Evolutionary conservation across 225 moss, liverwort and hornwort species (phyloP).

Genomic region (Physcomitrellopsis africana): DNA sequence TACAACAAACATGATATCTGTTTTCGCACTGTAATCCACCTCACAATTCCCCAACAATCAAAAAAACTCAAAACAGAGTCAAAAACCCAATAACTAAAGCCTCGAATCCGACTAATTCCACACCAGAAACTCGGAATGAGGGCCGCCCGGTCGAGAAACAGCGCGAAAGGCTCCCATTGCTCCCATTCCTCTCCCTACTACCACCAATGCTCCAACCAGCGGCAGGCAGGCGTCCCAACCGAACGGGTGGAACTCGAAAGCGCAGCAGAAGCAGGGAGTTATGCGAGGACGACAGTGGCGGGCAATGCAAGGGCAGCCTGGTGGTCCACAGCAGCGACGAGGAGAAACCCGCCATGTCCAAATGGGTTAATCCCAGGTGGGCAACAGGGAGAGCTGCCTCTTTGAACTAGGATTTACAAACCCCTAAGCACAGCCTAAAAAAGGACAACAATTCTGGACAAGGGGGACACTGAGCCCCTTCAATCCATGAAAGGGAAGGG

Average conservation of each 20-base stretch:
- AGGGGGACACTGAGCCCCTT: too few species aligned
- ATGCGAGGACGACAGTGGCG: conserved; percentile 18
- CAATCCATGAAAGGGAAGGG: too few species aligned
- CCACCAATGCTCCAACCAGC: not conserved
- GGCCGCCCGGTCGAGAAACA: conserved; percentile 5
- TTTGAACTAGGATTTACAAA: not conserved
- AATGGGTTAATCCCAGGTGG: not conserved
- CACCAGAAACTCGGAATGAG: conserved; percentile 29
- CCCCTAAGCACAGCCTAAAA: conserved; percentile 1
- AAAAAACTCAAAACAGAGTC: not conserved
- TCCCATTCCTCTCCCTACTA: not conserved
- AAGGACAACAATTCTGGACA: too few species aligned
- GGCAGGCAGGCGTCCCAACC: conserved; percentile 10
- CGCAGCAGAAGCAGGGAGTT: conserved; percentile 23
- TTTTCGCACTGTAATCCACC: too few species aligned
- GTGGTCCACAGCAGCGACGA: conserved; percentile 12
- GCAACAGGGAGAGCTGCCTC: not conserved
- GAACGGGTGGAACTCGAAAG: conserved; percentile 3
- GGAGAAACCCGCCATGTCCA: conserved; percentile 37
- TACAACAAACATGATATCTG: too few species aligned
- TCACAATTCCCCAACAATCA: too few species aligned
- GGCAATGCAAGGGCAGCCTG: conserved; percentile 35
- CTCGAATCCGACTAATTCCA: not conserved
- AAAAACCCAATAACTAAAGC: conserved; percentile 1
- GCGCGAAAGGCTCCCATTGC: conserved; percentile 6